A percentile compares a stretch with the other conserved stretches of the same genome.
Conservation (phyloP, 495 filamentous ascomycete species). For the Penicillium riverlandense region DNA sequence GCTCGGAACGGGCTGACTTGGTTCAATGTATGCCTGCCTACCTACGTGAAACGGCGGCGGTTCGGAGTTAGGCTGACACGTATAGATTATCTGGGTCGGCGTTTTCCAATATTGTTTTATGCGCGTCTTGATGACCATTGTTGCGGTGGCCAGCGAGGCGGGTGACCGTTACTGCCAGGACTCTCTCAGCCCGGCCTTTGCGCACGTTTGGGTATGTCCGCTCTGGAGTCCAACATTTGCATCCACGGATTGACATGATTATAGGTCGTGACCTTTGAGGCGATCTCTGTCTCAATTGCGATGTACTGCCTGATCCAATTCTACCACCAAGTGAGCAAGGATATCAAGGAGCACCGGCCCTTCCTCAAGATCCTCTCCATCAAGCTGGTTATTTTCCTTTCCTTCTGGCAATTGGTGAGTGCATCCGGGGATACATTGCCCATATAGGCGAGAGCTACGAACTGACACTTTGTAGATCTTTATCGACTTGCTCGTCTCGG, state of each 20-base stretch:
- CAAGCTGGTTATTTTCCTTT: slow-evolving; percentile 91
- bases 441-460: too few species aligned
- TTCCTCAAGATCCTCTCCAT: slow-evolving; percentile 83
- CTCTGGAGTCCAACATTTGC: slow-evolving; percentile 49
- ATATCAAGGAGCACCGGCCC: slow-evolving; percentile 62
- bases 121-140: slow-evolving; percentile 74
- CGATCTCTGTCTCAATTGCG: slow-evolving; percentile 68
- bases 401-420: slow-evolving; percentile 77
- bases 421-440: not conserved
- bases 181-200: slow-evolving; percentile 69
- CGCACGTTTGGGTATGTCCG: slow-evolving; percentile 70
- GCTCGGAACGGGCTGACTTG: slow-evolving; percentile 83
- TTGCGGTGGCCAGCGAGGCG: slow-evolving; percentile 66
- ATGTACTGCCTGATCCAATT: slow-evolving; percentile 94
- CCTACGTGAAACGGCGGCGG: not conserved
- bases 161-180: slow-evolving; percentile 68
- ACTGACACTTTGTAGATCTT: slow-evolving; percentile 34
- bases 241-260: slow-evolving; percentile 2
- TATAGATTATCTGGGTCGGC: slow-evolving; percentile 71
- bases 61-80: slow-evolving; percentile 2
- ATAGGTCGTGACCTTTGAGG: slow-evolving; percentile 63
- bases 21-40: slow-evolving; percentile 62
- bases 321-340: slow-evolving; percentile 65
- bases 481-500: slow-evolving; percentile 62
- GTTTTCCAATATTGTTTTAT: slow-evolving; percentile 91